Percentiles rank a stretch among this genome's conserved stretches.
These are phyloP conservation scores for Miscanthus lutarioriparius DNA, from an alignment of 176 grass and related monocot genomes.

Conservation along the genomic window DNA sequence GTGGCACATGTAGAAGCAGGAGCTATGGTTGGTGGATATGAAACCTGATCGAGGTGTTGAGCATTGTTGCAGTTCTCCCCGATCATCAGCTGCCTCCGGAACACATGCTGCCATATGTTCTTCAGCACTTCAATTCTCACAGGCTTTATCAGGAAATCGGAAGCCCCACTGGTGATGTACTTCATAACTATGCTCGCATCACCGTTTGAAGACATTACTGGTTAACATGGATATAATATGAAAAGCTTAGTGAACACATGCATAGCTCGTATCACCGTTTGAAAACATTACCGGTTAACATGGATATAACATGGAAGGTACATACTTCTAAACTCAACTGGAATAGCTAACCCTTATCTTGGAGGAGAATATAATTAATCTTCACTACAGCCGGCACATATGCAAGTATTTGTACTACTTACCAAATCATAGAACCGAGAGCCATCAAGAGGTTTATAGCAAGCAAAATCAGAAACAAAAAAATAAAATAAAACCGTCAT, in stretches of 20 bases:
- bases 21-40: not conserved
- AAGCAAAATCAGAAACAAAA: not conserved
- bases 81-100: slow-evolving; percentile 45
- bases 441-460: too few relatives aligned
- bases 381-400: not conserved
- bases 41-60: not conserved
- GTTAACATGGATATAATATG: too few relatives aligned
- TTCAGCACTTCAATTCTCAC: slow-evolving; percentile 42
- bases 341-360: not conserved
- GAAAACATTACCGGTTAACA: too few relatives aligned
- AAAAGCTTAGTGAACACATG: too few relatives aligned
- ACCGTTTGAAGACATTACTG: slow-evolving; percentile 29
- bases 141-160: slow-evolving; percentile 56
- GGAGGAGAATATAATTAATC: not conserved
- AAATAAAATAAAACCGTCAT: not conserved
- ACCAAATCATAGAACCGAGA: not conserved
- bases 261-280: too few relatives aligned
- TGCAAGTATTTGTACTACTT: not conserved
- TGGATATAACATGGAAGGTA: too few relatives aligned
- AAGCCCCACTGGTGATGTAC: slow-evolving; percentile 46
- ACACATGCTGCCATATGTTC: slow-evolving; percentile 57
- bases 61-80: not conserved
- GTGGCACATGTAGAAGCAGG: not conserved
- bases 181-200: slow-evolving; percentile 51
- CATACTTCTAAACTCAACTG: not conserved